phyloP scores from a whole-genome alignment of 164 flowering plant genomes.

The Liquidambar formosana region DNA sequence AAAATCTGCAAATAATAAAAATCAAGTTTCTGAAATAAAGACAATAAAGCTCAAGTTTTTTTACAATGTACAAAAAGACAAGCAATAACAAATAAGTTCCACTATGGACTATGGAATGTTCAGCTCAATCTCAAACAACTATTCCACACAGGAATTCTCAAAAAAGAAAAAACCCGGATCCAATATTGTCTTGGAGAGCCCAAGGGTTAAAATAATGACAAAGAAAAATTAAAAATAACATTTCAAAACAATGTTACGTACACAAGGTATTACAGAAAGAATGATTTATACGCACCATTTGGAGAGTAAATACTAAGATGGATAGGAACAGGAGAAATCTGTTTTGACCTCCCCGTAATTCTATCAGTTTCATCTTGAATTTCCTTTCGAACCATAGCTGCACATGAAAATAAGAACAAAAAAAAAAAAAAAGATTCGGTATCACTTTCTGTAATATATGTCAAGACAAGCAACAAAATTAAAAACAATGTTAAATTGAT shows the following conservation, averaged over 20 bases:
- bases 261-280: background rate
- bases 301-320: constrained; percentile 96
- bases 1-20: too few species aligned
- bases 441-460: background rate
- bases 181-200: too few species aligned
- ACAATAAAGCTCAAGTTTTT: too few species aligned
- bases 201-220: background rate
- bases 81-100: too few species aligned
- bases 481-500: background rate
- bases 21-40: too few species aligned
- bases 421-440: background rate
- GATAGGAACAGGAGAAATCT: constrained; percentile 91
- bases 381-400: constrained; percentile 88
- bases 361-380: constrained; percentile 95
- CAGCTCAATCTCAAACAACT: too few species aligned
- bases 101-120: too few species aligned
- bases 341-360: constrained; percentile 77
- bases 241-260: background rate
- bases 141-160: too few species aligned
- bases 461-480: background rate
- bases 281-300: constrained; percentile 50
- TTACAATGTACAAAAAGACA: too few species aligned
- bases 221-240: background rate
- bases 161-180: too few species aligned
- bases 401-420: constrained; percentile 11